phyloP scores from a whole-genome alignment of 805 yeast species.

The Wickerhamomyces bovis region DNA sequence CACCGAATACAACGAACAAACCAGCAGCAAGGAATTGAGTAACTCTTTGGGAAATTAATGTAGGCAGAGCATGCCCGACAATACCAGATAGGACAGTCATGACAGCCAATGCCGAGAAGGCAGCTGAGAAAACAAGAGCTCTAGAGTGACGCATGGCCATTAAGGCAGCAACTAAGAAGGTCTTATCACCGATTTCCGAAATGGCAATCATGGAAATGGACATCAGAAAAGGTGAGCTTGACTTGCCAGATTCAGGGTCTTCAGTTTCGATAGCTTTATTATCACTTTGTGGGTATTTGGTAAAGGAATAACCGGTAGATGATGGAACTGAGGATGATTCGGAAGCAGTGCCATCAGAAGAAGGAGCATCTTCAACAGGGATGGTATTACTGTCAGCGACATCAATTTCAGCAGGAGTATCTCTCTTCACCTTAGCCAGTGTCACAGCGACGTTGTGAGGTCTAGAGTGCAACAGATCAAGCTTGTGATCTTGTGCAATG shows the following conservation, averaged over 20 bases:
- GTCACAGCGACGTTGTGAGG: not conserved
- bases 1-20: slow-evolving; percentile 78
- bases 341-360: not conserved
- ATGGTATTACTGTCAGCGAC: slow-evolving; percentile 19
- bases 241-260: not conserved
- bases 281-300: not conserved
- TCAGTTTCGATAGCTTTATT: not conserved
- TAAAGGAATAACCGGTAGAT: not conserved
- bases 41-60: slow-evolving; percentile 69
- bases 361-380: slow-evolving; percentile 15
- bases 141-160: slow-evolving; percentile 96
- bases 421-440: slow-evolving; percentile 8
- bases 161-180: slow-evolving; percentile 91
- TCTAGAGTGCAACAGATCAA: not conserved
- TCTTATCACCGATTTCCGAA: slow-evolving; percentile 97
- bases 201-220: slow-evolving; percentile 86
- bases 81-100: slow-evolving; percentile 92
- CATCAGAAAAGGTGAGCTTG: slow-evolving; percentile 52
- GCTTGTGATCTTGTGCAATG: not conserved
- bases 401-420: slow-evolving; percentile 17
- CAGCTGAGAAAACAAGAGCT: slow-evolving; percentile 79
- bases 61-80: slow-evolving; percentile 87
- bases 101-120: slow-evolving; percentile 74
- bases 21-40: slow-evolving; percentile 80
- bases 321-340: not conserved